Evolutionary conservation across 805 yeast species (phyloP), one percentile per base, ranked within the genome.

Genomic region (Lipomyces orientalis): DNA sequence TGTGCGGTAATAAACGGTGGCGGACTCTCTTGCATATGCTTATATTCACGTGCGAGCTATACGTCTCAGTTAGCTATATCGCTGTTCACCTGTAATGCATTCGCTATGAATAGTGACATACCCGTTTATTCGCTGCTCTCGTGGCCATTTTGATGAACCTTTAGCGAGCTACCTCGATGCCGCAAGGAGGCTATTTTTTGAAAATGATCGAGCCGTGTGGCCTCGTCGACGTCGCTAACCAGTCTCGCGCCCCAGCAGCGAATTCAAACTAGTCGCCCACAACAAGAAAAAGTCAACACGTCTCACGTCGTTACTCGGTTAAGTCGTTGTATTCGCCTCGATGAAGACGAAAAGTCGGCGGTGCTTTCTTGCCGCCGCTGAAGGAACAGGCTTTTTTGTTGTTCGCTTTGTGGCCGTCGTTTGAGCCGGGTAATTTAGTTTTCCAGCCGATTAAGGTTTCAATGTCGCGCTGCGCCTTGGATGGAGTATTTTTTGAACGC

Each of bases 1-100:
- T 89, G 88, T 29, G 98, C 97, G 10, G 81, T 81, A 57, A 94
- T 87, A 75, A 80, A 93, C 5, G 97, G 97, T 9, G 97, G 91
- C 0, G 98, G 97, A 74, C 84, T 89, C 64, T 87, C 89, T 73
- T 85, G 85, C 70, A 95, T 86, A 57, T 87, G 80, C 77, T 90
- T 91, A 78, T 91, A 93, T 80, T 93, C 98, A 76, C 90, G 89
- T 2, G 91, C 86, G 60, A 93, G 85, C 78, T 78, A 64, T 78
- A 83, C 62, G 80, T 75, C 22, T 35, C 22, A 35, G 35, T 22
- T 12, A 56, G 12, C 22, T n/a, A 31, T 19, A 49, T 51, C 10
- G 16, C 2, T 3, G 16, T 9, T 2, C 33, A 12, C 19, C 34
- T 16, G n/a, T 43, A 37, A 43, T 25, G 29, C 29, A 25, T 25